Percentiles rank a stretch among this genome's conserved stretches.
Evolutionary conservation across 805 yeast species (phyloP).

Genomic region (Candida suzukii): DNA sequence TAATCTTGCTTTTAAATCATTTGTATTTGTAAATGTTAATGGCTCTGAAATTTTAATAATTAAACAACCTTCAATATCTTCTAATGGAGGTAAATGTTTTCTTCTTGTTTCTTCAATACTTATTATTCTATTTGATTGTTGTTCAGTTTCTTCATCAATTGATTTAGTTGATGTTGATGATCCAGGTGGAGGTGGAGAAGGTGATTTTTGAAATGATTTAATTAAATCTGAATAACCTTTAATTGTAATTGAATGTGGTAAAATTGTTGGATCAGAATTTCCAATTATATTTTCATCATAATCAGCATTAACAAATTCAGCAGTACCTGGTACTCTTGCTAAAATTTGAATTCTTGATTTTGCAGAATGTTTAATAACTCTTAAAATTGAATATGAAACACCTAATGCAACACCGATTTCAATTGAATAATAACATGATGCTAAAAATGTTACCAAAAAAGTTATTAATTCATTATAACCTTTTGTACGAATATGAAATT

Average conservation of each 20-base stretch:
- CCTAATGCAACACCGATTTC: constrained; percentile 92
- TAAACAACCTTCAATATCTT: constrained; percentile 62
- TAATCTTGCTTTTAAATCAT: constrained; percentile 62
- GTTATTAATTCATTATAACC: constrained; percentile 77
- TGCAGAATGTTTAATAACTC: constrained; percentile 77
- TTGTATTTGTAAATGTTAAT: constrained; percentile 77
- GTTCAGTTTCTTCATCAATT: neutral
- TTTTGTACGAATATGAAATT: constrained; percentile 61
- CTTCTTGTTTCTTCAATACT: neutral
- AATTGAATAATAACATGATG: constrained; percentile 68
- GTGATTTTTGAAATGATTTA: neutral
- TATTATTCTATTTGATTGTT: neutral
- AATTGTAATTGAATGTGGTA: constrained; percentile 8
- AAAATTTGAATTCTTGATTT: constrained; percentile 78
- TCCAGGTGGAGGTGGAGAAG: no score
- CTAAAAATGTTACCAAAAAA: constrained; percentile 52
- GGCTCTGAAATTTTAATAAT: constrained; percentile 85
- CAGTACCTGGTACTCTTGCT: constrained; percentile 58
- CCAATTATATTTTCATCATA: constrained; percentile 24
- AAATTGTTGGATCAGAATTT: constrained; percentile 1
- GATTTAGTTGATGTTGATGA: neutral
- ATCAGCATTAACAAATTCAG: constrained; percentile 66
- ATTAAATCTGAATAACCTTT: constrained; percentile 21
- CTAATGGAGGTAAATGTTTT: constrained; percentile 11
- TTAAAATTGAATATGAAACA: constrained; percentile 65